Conservation (phyloP, 2,329 filamentous ascomycete genomes). For the Alternaria triticina region DNA sequence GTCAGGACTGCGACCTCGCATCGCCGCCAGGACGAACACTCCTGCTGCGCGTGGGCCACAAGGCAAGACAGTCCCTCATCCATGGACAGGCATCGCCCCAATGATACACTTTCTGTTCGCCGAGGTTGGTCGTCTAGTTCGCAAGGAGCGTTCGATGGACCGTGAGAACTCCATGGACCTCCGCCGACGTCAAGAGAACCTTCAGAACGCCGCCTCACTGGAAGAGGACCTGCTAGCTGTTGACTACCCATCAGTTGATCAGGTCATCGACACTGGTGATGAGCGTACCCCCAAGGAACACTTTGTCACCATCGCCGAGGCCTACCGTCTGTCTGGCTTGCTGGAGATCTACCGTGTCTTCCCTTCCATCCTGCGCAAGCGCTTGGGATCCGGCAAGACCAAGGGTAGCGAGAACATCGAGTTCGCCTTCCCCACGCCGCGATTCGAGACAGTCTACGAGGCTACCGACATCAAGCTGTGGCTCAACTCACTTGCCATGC, state of each 20-base stretch:
- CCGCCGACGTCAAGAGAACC: constrained; percentile 41
- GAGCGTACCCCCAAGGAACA: constrained; percentile 60
- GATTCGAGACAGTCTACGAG: constrained; percentile 43
- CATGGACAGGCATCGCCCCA: constrained; percentile 58
- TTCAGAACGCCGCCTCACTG: constrained; percentile 50
- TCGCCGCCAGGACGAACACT: constrained; percentile 25
- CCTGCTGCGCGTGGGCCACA: constrained; percentile 36
- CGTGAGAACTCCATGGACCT: constrained; percentile 36
- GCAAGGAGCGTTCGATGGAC: constrained; percentile 44
- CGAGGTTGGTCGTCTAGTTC: constrained; percentile 54
- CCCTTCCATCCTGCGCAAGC: constrained; percentile 57
- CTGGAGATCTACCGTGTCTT: constrained; percentile 63
- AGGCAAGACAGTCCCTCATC: constrained; percentile 52
- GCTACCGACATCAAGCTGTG: constrained; percentile 48
- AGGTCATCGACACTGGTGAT: constrained; percentile 60
- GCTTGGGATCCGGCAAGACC: constrained; percentile 44
- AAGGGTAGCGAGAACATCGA: constrained; percentile 32
- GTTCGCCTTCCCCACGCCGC: constrained; percentile 40
- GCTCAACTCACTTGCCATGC: constrained; percentile 59
- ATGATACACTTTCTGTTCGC: constrained; percentile 55
- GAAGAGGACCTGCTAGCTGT: constrained; percentile 57
- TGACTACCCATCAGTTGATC: constrained; percentile 54
- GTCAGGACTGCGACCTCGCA: constrained; percentile 30
- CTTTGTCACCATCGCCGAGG: constrained; percentile 60
- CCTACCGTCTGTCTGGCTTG: constrained; percentile 60